Evolutionary conservation across 306 rosid genomes (phyloP).

Genomic region (Amphicarpaea edgeworthii): DNA sequence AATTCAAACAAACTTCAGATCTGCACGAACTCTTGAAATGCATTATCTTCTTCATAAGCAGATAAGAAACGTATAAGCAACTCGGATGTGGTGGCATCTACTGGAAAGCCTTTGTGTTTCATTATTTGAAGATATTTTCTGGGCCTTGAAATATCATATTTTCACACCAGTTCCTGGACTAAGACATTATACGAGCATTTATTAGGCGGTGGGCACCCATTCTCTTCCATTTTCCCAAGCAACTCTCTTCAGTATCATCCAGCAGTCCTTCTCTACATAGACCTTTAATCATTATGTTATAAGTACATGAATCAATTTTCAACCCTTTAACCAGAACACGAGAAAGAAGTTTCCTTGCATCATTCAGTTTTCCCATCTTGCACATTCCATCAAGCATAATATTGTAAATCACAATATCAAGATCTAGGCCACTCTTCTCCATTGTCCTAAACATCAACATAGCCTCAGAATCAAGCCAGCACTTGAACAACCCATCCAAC

Average conservation of each 20-base stretch:
- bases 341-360: slow-evolving; percentile 42
- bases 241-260: slow-evolving; percentile 47
- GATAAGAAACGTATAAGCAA: slow-evolving; percentile 31
- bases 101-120: slow-evolving; percentile 32
- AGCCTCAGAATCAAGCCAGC: slow-evolving; percentile 45
- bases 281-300: slow-evolving; percentile 51
- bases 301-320: slow-evolving; percentile 39
- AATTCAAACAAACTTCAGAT: slow-evolving; percentile 28
- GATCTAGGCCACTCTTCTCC: slow-evolving; percentile 39
- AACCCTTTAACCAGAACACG: slow-evolving; percentile 41
- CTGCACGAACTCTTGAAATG: slow-evolving; percentile 39
- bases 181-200: slow-evolving; percentile 43
- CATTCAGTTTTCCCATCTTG: slow-evolving; percentile 39
- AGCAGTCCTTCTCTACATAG: slow-evolving; percentile 43
- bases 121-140: slow-evolving; percentile 42
- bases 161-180: slow-evolving; percentile 47
- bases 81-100: slow-evolving; percentile 41
- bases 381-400: slow-evolving; percentile 48
- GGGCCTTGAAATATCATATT: slow-evolving; percentile 37
- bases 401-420: slow-evolving; percentile 48
- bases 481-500: slow-evolving; percentile 44
- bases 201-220: slow-evolving; percentile 41
- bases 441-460: slow-evolving; percentile 38
- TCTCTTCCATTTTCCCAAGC: slow-evolving; percentile 47
- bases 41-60: slow-evolving; percentile 22